Conservation (phyloP, 208 protist genomes). For the Porcisia hertigi region DNA sequence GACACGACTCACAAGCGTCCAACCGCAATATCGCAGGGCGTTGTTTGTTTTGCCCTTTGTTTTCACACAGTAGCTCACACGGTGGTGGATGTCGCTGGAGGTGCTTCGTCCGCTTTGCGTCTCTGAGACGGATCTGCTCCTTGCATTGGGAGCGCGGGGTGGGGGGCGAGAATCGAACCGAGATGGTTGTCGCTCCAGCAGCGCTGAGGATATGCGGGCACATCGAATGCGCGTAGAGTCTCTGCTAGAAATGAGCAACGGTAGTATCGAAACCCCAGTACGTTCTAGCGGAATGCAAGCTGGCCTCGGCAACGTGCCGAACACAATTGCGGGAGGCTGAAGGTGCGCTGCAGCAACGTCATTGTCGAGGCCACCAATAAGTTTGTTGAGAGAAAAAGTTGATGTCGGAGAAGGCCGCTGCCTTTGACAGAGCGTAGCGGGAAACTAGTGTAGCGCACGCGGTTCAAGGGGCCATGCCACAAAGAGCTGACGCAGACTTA, state of each 20-base stretch:
- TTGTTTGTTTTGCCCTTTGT: not conserved
- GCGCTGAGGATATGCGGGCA: slow-evolving; percentile 2
- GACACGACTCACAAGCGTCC: not conserved
- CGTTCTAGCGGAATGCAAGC: slow-evolving; percentile 18
- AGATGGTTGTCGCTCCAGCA: slow-evolving; percentile 16
- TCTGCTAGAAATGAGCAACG: slow-evolving; percentile 37
- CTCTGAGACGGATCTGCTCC: slow-evolving; percentile 18
- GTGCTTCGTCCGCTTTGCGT: slow-evolving; percentile 8
- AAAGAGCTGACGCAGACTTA: slow-evolving; percentile 30
- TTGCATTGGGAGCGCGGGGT: not conserved
- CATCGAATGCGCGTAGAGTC: slow-evolving; percentile 36
- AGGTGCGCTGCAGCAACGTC: slow-evolving; percentile 13
- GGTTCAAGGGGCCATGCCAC: slow-evolving; percentile 31
- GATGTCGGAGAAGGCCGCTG: slow-evolving; percentile 13
- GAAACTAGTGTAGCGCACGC: slow-evolving; percentile 16
- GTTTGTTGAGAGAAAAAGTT: not conserved
- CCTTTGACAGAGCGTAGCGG: slow-evolving; percentile 12
- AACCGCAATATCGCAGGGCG: not conserved
- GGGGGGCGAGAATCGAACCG: slow-evolving; percentile 13
- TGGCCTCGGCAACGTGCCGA: slow-evolving; percentile 27
- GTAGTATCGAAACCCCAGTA: slow-evolving; percentile 33
- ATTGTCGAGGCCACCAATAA: not conserved
- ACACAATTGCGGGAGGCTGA: slow-evolving; percentile 26
- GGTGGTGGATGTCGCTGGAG: slow-evolving; percentile 7
- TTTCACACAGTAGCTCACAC: not conserved